phyloP scores from a whole-genome alignment of 768 basidiomycete species.

The Mycena polygramma region DNA sequence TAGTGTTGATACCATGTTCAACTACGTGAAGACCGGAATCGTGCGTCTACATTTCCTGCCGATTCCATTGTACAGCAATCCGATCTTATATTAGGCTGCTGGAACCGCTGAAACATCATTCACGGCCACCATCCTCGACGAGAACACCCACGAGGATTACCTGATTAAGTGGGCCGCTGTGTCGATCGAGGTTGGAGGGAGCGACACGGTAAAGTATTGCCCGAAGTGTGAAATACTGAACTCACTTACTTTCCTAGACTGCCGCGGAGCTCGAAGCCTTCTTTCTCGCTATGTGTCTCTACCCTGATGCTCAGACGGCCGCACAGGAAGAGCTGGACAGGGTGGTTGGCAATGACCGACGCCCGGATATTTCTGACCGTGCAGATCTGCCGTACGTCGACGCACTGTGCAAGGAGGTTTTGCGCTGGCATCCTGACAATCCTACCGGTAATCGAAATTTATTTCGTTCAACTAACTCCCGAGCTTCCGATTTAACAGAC shows the following conservation, averaged over 20 bases:
- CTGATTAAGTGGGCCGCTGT: slow-evolving; percentile 24
- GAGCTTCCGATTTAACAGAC: not conserved
- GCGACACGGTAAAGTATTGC: slow-evolving; percentile 17
- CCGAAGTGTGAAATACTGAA: too few species aligned
- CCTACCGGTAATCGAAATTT: slow-evolving; percentile 39
- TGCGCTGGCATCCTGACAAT: slow-evolving; percentile 32
- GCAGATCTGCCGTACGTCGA: slow-evolving; percentile 37
- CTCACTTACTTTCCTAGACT: not conserved
- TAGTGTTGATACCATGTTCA: not conserved
- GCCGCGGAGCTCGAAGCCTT: slow-evolving; percentile 14
- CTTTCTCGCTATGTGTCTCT: slow-evolving; percentile 41
- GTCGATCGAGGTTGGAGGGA: slow-evolving; percentile 14
- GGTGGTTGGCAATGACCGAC: slow-evolving; percentile 44
- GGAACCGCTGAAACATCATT: slow-evolving; percentile 22
- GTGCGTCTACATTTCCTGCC: not conserved
- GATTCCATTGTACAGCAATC: not conserved
- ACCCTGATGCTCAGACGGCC: slow-evolving; percentile 46
- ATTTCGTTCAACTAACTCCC: not conserved
- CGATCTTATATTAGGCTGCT: not conserved
- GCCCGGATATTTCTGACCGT: slow-evolving; percentile 39
- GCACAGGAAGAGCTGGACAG: slow-evolving; percentile 53
- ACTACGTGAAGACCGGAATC: slow-evolving; percentile 7
- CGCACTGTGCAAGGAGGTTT: slow-evolving; percentile 40
- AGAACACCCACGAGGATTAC: slow-evolving; percentile 16
- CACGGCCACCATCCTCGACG: slow-evolving; percentile 16